Conservation (phyloP, 2,329 filamentous ascomycete species). For the Ceratocystis ficicola region DNA sequence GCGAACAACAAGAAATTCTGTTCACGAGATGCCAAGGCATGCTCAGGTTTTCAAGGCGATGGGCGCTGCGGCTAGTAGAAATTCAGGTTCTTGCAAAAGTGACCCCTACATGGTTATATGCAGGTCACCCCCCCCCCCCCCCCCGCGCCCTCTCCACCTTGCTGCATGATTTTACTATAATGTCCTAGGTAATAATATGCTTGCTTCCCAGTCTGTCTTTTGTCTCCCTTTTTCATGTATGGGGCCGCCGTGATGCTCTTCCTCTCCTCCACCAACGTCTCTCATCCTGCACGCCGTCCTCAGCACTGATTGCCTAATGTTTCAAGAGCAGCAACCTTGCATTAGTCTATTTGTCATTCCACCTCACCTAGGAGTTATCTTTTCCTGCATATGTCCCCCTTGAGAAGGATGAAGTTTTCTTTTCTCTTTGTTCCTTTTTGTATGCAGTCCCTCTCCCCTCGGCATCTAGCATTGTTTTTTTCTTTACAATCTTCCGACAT, state of each 20-base stretch:
- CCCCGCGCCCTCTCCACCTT: too few species aligned
- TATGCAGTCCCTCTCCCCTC: background rate
- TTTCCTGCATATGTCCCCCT: background rate
- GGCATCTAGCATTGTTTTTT: conserved; percentile 1
- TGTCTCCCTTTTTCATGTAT: background rate
- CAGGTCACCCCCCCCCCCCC: too few species aligned
- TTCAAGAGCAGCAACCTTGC: conserved; percentile 9
- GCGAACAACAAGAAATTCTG: too few species aligned
- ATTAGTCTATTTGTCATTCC: conserved; percentile 6
- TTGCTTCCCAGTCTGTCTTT: background rate
- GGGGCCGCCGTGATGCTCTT: background rate
- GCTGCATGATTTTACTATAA: background rate
- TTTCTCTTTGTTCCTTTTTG: background rate
- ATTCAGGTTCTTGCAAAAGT: too few species aligned
- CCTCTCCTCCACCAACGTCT: background rate
- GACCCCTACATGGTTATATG: too few species aligned
- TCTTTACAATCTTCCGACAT: background rate
- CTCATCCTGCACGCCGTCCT: background rate
- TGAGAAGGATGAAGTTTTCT: background rate
- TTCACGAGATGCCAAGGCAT: too few species aligned
- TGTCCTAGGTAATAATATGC: background rate
- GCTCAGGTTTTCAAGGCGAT: too few species aligned
- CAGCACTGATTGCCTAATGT: background rate
- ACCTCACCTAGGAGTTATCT: background rate
- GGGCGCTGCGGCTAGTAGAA: too few species aligned